Percentiles rank a stretch among this genome's conserved stretches.
These are phyloP conservation scores for Penicillium roqueforti DNA, from an alignment of 495 filamentous ascomycete genomes.

Conservation along the genomic window DNA sequence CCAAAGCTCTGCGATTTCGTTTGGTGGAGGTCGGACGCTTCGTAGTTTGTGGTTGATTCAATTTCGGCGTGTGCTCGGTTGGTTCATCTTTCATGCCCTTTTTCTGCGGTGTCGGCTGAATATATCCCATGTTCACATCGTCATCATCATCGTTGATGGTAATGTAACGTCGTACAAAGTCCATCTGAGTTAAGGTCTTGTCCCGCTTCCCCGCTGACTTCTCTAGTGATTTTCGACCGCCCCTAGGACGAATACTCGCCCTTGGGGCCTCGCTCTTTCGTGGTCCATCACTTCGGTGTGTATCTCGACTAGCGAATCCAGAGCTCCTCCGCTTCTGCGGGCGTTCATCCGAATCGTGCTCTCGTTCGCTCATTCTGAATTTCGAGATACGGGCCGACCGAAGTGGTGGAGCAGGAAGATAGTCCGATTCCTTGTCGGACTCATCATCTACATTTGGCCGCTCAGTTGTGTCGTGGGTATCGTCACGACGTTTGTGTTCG, in stretches of 20 bases:
- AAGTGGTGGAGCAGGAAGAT: slow-evolving; percentile 15
- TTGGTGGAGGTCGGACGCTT: slow-evolving; percentile 7
- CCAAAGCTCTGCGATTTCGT: slow-evolving; percentile 11
- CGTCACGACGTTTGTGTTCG: neutral
- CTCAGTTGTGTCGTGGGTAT: slow-evolving; percentile 7
- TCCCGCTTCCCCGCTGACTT: slow-evolving; percentile 26
- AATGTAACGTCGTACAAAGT: slow-evolving; percentile 41
- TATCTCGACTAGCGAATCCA: neutral
- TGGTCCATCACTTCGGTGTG: slow-evolving; percentile 1
- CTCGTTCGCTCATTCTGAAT: slow-evolving; percentile 18
- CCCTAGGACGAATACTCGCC: slow-evolving; percentile 18
- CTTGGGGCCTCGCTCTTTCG: slow-evolving; percentile 18
- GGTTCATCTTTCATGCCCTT: neutral
- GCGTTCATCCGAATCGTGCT: slow-evolving; percentile 5
- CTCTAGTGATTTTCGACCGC: slow-evolving; percentile 24
- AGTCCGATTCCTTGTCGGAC: slow-evolving; percentile 26
- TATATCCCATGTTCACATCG: slow-evolving; percentile 37
- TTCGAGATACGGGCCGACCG: slow-evolving; percentile 16
- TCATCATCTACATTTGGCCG: slow-evolving; percentile 29
- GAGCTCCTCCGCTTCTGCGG: slow-evolving; percentile 15
- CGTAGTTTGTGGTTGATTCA: neutral
- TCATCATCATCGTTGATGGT: slow-evolving; percentile 36
- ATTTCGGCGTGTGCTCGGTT: neutral
- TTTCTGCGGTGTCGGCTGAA: slow-evolving; percentile 22
- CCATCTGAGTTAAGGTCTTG: slow-evolving; percentile 47